Conservation (phyloP, 495 filamentous ascomycete species). For the Tuber aestivum region DNA sequence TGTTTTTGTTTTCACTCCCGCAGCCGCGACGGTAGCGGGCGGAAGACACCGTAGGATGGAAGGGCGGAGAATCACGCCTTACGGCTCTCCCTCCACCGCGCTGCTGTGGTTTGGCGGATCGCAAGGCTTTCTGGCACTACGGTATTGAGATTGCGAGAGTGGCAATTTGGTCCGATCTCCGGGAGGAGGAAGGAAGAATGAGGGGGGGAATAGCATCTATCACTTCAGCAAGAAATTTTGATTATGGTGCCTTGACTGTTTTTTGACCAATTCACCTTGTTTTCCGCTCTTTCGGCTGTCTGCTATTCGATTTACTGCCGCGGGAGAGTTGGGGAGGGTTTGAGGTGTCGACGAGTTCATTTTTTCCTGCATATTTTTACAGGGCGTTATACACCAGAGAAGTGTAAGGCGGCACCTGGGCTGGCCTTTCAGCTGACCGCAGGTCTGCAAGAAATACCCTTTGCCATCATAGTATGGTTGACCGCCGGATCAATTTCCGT, state of each 20-base stretch:
- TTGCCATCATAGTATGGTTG: neutral
- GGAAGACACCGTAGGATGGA: neutral
- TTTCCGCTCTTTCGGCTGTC: neutral
- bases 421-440: too few species aligned
- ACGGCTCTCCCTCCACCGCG: neutral
- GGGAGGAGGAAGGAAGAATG: neutral
- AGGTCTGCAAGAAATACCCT: neutral
- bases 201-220: neutral
- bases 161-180: neutral
- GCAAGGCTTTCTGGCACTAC: neutral
- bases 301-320: too few species aligned
- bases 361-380: neutral
- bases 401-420: neutral
- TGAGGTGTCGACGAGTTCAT: neutral
- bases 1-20: neutral
- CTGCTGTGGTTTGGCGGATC: neutral
- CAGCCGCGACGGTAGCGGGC: neutral
- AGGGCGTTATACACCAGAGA: neutral
- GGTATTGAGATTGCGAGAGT: neutral
- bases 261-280: neutral
- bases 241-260: neutral
- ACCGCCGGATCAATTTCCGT: too few species aligned
- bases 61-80: neutral
- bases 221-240: neutral
- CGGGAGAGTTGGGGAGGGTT: neutral